Conservation (phyloP, 2,329 filamentous ascomycete genomes). For the Sarocladium strictum region DNA sequence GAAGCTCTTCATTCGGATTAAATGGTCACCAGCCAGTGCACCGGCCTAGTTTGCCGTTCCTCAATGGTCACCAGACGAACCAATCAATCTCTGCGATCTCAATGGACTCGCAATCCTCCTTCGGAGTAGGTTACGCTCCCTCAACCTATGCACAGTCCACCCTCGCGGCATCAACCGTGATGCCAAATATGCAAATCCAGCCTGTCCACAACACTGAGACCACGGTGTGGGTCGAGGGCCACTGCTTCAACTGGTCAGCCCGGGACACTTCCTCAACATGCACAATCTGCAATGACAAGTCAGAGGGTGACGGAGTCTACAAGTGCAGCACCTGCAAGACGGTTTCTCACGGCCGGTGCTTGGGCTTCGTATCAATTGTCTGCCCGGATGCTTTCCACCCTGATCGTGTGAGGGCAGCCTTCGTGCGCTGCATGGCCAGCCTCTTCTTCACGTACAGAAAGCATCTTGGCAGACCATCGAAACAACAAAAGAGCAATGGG, state of each 20-base stretch:
- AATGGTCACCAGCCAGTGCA: constrained; percentile 63
- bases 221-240: constrained; percentile 78
- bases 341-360: constrained; percentile 51
- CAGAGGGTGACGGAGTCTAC: constrained; percentile 67
- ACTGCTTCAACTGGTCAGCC: constrained; percentile 65
- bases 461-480: constrained; percentile 51
- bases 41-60: constrained; percentile 68
- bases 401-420: constrained; percentile 57
- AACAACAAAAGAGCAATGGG: constrained; percentile 53
- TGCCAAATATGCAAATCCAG: constrained; percentile 78
- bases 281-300: constrained; percentile 70
- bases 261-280: constrained; percentile 58
- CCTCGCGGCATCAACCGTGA: constrained; percentile 75
- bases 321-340: constrained; percentile 61
- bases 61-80: constrained; percentile 57
- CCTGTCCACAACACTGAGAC: constrained; percentile 74
- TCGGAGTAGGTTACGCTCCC: constrained; percentile 67
- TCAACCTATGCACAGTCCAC: constrained; percentile 85
- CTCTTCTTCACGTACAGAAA: constrained; percentile 62
- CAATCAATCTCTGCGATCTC: constrained; percentile 55
- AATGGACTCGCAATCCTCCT: constrained; percentile 63
- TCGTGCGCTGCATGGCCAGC: constrained; percentile 60
- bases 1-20: constrained; percentile 88
- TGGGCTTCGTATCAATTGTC: constrained; percentile 58
- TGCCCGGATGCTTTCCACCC: constrained; percentile 57